Percentiles rank a stretch among this genome's conserved stretches.
Conservation (phyloP, 345 rosid species). For the Citrus inodora region DNA sequence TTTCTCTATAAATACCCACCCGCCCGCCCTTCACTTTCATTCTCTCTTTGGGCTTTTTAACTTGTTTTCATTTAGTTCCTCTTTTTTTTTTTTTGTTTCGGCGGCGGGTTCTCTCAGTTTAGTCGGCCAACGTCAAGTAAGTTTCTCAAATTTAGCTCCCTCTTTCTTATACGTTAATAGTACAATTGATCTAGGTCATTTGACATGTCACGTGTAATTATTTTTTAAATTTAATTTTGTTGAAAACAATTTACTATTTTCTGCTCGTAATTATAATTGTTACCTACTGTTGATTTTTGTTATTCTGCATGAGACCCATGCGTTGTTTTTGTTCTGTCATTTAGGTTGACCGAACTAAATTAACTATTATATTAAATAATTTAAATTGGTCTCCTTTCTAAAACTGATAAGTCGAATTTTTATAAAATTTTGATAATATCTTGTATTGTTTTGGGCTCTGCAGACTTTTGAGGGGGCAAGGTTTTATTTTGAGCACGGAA, state of each 20-base stretch:
- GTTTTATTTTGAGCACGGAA: slow-evolving; percentile 13
- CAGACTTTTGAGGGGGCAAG: slow-evolving; percentile 22
- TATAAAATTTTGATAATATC: background rate
- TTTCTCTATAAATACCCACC: slow-evolving; percentile 12
- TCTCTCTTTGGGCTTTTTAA: background rate
- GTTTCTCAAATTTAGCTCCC: background rate
- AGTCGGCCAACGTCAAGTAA: background rate
- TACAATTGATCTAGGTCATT: too few species aligned
- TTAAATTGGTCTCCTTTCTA: background rate
- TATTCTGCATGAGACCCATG: background rate
- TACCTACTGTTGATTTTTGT: background rate
- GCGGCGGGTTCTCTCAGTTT: background rate
- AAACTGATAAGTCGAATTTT: too few species aligned
- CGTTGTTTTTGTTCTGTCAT: background rate
- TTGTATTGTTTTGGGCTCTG: slow-evolving; percentile 28
- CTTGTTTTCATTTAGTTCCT: too few species aligned
- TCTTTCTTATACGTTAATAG: too few species aligned
- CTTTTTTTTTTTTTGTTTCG: too few species aligned
- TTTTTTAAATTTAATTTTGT: too few species aligned
- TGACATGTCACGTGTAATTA: too few species aligned
- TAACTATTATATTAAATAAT: background rate
- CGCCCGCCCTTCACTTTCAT: background rate
- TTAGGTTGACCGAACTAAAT: background rate
- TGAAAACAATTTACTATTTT: background rate
- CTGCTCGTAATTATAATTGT: background rate